Base-by-base conservation (phyloP, 208 protist species). In the Trypanosoma melophagium region DNA sequence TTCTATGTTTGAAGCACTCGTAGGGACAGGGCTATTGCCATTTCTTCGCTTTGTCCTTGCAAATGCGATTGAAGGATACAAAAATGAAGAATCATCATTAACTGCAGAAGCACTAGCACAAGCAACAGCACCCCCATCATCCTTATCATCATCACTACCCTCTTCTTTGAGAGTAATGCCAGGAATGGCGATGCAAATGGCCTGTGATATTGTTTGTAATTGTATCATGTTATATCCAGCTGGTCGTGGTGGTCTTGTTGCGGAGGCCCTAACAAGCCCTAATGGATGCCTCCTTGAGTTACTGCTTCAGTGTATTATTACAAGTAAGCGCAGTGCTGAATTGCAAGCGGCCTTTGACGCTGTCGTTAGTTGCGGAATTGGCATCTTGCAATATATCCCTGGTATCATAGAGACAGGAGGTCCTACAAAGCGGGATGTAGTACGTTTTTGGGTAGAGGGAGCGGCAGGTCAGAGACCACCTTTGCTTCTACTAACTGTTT, bases 371-470 rank as follows among this genome's bases (percentile, higher is more conserved):
- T 78, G 73, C 44, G 65, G 59, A 19, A 55, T 68, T 42, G 59
- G 65, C 47, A 58, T 66, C 9, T 49, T 68, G 38, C 73, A 66
- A 60, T 40, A 53, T 28, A 14, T 79, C 47, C 69, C 67, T 28
- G 62, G 24, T 55, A 63, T 25, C 50, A 74, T 61, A 16, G 50
- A 47, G 16, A 40, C 45, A 45, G 24, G 60, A 14, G 66, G 65
- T 35, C 71, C 68, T 41, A 66, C 68, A 28, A 75, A 75, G 19
- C 64, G 76, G 55, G 80, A 84, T 35, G 77, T 91, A 31, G 24
- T 91, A 50, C 79, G 70, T n/a, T 89, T 85, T 56, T 87, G 77
- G 77, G 62, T 85, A 14, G 71, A 81, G 16, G 86, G 77, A 19
- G 75, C 60, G 55, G 42, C 21, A 31, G 65, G 66, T 10, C 74